Conservation (phyloP, 2,329 filamentous ascomycete genomes). For the Aspergillus latus region DNA sequence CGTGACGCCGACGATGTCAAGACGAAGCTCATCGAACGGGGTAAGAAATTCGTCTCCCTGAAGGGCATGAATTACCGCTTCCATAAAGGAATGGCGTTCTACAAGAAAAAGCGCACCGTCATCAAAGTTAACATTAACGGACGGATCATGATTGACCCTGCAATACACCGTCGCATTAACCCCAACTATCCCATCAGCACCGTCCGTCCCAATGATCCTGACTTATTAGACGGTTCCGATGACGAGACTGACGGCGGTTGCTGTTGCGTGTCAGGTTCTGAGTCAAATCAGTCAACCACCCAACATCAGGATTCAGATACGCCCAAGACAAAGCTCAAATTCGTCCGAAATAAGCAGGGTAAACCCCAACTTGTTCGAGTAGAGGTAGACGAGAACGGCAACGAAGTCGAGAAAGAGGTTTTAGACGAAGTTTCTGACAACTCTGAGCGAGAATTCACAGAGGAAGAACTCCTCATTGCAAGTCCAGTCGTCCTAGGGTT, state of each 20-base stretch:
- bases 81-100: slow-evolving; percentile 81
- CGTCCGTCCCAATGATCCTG: slow-evolving; percentile 70
- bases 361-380: slow-evolving; percentile 54
- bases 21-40: slow-evolving; percentile 70
- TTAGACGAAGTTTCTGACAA: slow-evolving; percentile 50
- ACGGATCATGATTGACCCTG: slow-evolving; percentile 83
- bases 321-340: slow-evolving; percentile 50
- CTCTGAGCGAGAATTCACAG: slow-evolving; percentile 61
- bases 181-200: slow-evolving; percentile 79
- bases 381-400: slow-evolving; percentile 55
- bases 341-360: slow-evolving; percentile 56
- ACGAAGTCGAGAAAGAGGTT: slow-evolving; percentile 57
- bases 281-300: slow-evolving; percentile 41
- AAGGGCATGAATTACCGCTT: slow-evolving; percentile 79
- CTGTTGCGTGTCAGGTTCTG: slow-evolving; percentile 38
- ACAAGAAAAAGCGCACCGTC: slow-evolving; percentile 73
- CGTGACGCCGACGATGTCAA: slow-evolving; percentile 66
- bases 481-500: slow-evolving; percentile 85
- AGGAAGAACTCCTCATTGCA: slow-evolving; percentile 80
- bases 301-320: slow-evolving; percentile 35
- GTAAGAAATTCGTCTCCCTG: slow-evolving; percentile 80
- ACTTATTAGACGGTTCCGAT: slow-evolving; percentile 53
- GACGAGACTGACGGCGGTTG: slow-evolving; percentile 45
- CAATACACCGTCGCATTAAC: slow-evolving; percentile 78
- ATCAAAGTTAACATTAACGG: slow-evolving; percentile 83